phyloP scores from a whole-genome alignment of 768 basidiomycete genomes.

The Amanita subjunquillea region DNA sequence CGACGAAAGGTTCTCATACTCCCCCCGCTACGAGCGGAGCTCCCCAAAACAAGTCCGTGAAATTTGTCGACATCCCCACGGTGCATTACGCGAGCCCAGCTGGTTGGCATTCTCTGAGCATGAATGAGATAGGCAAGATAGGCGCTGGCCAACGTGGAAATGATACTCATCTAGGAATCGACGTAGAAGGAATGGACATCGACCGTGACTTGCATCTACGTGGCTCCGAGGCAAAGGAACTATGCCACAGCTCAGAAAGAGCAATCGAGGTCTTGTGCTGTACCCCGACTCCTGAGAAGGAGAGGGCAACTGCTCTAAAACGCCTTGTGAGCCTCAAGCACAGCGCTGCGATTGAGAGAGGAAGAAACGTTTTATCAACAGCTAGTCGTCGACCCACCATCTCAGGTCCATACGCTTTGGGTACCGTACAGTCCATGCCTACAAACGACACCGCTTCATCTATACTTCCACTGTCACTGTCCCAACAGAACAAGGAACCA shows the following conservation, averaged over 20 bases:
- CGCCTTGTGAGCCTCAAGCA: conserved; percentile 24
- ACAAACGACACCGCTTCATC: conserved; percentile 6
- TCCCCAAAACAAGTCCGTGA: conserved; percentile 46
- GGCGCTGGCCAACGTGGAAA: not conserved
- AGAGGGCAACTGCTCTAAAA: conserved; percentile 19
- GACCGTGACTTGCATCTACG: conserved; percentile 12
- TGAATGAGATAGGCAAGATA: conserved; percentile 8
- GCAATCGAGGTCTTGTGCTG: conserved; percentile 14
- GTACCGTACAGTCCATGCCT: conserved; percentile 13
- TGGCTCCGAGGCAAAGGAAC: not conserved
- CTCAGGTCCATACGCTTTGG: conserved; percentile 37
- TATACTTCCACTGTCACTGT: conserved; percentile 9
- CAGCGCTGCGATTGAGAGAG: conserved; percentile 7
- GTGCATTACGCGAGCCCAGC: conserved; percentile 36
- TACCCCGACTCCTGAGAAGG: conserved; percentile 16
- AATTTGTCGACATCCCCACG: conserved; percentile 58
- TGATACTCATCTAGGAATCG: conserved; percentile 18
- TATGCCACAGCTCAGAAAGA: conserved; percentile 9
- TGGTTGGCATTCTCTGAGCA: conserved; percentile 15
- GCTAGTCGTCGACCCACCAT: conserved; percentile 22
- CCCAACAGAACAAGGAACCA: conserved; percentile 3
- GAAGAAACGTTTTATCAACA: not conserved
- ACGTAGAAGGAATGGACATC: conserved; percentile 28
- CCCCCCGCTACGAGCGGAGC: not conserved
- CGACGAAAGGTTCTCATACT: conserved; percentile 23